phyloP scores from a whole-genome alignment of 805 yeast species.

The Nakazawaea holstii region DNA sequence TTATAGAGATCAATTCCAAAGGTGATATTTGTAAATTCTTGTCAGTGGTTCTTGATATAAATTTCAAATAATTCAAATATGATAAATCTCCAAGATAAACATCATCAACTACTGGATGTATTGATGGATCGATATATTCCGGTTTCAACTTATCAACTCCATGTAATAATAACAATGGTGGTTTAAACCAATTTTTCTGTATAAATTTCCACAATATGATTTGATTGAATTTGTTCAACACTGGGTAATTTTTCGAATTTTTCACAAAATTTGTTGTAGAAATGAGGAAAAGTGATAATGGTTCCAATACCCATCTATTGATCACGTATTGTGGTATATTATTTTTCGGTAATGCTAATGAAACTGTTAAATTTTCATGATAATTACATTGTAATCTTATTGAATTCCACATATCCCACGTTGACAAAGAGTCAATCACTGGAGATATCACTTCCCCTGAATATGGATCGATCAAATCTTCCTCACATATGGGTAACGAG shows the following conservation, averaged over 20 bases:
- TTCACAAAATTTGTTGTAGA: constrained; percentile 52
- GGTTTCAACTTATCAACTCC: constrained; percentile 38
- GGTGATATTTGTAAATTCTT: constrained; percentile 22
- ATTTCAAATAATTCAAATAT: constrained; percentile 24
- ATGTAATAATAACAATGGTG: constrained; percentile 44
- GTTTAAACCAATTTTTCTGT: constrained; percentile 34
- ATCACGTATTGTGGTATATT: constrained; percentile 44
- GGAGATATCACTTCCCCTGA: constrained; percentile 19
- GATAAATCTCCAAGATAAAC: constrained; percentile 23
- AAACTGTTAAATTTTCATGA: constrained; percentile 55
- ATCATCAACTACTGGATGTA: constrained; percentile 14
- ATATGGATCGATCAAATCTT: constrained; percentile 17
- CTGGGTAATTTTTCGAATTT: constrained; percentile 61
- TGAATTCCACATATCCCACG: constrained; percentile 76
- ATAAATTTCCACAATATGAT: constrained; percentile 36
- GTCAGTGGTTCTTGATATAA: constrained; percentile 15
- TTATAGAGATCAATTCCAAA: constrained; percentile 21
- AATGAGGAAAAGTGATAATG: constrained; percentile 50
- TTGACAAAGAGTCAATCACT: constrained; percentile 42
- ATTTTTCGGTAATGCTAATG: constrained; percentile 66
- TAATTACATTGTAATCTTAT: constrained; percentile 52
- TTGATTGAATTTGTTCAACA: constrained; percentile 55
- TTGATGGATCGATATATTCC: constrained; percentile 5
- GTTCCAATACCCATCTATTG: constrained; percentile 65
- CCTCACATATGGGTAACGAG: constrained; percentile 46